phyloP scores from a whole-genome alignment of 768 basidiomycete species.

The Russula dissimulans region DNA sequence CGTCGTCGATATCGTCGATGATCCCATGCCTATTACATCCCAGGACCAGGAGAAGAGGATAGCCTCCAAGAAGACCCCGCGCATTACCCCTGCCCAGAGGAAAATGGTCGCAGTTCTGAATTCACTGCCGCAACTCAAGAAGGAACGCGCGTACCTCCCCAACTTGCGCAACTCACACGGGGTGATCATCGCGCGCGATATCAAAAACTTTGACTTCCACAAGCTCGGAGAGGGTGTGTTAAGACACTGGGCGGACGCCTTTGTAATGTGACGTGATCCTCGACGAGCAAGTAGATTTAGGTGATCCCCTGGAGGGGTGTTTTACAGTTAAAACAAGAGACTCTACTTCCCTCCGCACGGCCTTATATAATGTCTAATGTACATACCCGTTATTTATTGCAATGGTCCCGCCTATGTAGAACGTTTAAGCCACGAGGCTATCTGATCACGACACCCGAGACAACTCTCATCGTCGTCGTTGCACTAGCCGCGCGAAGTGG shows the following conservation, averaged over 20 bases:
- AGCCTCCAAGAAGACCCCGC: constrained; percentile 2
- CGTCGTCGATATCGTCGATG: constrained; percentile 51
- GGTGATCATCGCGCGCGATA: constrained; percentile 60
- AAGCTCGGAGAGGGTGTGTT: constrained; percentile 54
- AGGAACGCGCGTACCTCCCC: constrained; percentile 58
- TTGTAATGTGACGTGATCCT: constrained; percentile 30
- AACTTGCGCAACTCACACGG: constrained; percentile 59
- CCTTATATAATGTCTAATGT: no score
- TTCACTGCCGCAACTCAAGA: constrained; percentile 55
- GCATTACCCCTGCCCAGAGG: constrained; percentile 48
- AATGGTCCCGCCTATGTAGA: no score
- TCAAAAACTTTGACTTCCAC: constrained; percentile 34
- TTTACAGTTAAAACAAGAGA: no score
- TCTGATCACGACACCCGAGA: no score
- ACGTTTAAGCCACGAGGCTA: no score
- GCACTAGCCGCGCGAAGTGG: no score
- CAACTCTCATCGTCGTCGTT: no score
- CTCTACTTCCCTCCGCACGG: no score
- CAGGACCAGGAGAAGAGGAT: background rate
- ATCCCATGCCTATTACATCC: constrained; percentile 6
- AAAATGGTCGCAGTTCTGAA: constrained; percentile 54
- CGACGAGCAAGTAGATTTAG: no score
- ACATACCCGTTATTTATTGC: no score
- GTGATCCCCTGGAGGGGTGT: no score
- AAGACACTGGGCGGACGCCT: constrained; percentile 61